These are phyloP conservation scores for Vitis hybrid DNA, from an alignment of 177 flowering plant genomes.

Conservation along the genomic window DNA sequence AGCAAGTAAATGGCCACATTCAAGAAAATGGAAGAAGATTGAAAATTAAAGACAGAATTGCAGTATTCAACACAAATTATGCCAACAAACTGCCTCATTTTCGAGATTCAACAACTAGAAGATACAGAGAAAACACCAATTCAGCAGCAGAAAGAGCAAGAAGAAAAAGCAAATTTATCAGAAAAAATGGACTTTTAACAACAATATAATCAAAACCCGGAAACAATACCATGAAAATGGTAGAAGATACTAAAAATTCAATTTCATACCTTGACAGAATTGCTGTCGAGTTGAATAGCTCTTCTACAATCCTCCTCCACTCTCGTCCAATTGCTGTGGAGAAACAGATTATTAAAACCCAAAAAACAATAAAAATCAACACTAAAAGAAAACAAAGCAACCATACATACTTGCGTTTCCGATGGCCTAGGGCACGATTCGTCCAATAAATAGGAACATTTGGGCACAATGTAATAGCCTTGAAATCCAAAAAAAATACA, in stretches of 20 bases:
- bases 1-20: too few relatives aligned
- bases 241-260: not conserved
- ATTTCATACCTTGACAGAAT: constrained; percentile 60
- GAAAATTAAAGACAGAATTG: too few relatives aligned
- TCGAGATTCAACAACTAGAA: too few relatives aligned
- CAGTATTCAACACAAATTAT: too few relatives aligned
- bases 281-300: constrained; percentile 62
- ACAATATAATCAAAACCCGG: not conserved
- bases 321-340: constrained; percentile 52
- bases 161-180: too few relatives aligned
- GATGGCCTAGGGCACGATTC: constrained; percentile 82
- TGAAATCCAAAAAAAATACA: constrained; percentile 9
- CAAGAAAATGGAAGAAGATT: too few relatives aligned
- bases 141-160: too few relatives aligned
- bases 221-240: not conserved
- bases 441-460: constrained; percentile 77
- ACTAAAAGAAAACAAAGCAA: not conserved
- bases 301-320: constrained; percentile 71
- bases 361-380: constrained; percentile 1
- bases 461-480: constrained; percentile 84
- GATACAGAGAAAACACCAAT: too few relatives aligned
- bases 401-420: constrained; percentile 60
- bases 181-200: too few relatives aligned
- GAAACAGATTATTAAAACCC: not conserved
- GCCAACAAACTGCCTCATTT: too few relatives aligned